These are phyloP conservation scores for Inga oerstediana DNA, from an alignment of 306 rosid species.

Conservation along the genomic window DNA sequence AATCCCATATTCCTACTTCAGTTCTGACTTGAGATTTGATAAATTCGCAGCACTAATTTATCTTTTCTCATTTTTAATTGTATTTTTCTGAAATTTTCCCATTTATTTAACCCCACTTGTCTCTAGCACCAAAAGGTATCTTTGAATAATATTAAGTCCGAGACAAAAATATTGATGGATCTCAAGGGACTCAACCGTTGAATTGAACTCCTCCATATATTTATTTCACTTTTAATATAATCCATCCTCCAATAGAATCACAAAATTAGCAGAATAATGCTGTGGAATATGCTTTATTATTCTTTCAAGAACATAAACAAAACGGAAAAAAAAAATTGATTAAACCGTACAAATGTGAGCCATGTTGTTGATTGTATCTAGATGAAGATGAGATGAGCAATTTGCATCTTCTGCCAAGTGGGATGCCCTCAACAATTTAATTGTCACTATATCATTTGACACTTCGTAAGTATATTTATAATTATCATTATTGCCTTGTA, in stretches of 20 bases:
- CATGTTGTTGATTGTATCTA: background rate
- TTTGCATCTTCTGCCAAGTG: constrained; percentile 54
- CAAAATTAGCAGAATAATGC: constrained; percentile 11
- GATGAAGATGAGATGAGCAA: constrained; percentile 25
- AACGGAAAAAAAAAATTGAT: background rate
- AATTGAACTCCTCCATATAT: background rate
- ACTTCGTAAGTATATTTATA: background rate
- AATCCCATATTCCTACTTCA: too few species aligned
- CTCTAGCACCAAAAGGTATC: constrained; percentile 35
- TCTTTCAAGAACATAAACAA: background rate
- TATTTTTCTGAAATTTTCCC: background rate
- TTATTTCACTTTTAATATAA: background rate
- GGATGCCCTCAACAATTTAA: constrained; percentile 28
- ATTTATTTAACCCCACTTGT: constrained; percentile 6
- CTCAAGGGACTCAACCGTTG: background rate
- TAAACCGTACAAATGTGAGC: background rate
- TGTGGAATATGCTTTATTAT: constrained; percentile 41
- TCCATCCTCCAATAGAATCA: background rate
- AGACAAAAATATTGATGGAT: background rate
- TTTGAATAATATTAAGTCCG: background rate
- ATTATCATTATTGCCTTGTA: background rate
- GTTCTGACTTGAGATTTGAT: too few species aligned
- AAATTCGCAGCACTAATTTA: too few species aligned
- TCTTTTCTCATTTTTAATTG: too few species aligned
- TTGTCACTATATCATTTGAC: constrained; percentile 27